Evolutionary conservation across 495 filamentous ascomycete species (phyloP).

Genomic region (Penicillium waksmanii): DNA sequence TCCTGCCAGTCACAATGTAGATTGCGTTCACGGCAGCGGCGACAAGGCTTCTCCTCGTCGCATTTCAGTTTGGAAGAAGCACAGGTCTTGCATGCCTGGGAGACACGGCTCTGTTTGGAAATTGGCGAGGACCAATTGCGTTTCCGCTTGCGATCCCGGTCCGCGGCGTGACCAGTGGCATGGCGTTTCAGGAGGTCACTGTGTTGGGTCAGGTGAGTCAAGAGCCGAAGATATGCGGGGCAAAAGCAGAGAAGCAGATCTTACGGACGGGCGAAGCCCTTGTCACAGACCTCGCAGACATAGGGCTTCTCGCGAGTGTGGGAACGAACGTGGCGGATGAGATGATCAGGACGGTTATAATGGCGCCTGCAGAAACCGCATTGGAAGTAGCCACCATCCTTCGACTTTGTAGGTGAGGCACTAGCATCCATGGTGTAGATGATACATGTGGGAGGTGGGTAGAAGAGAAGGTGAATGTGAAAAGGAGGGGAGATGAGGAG

Average conservation of each 20-base stretch:
- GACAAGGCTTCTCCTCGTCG: conserved; percentile 54
- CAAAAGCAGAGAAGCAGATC: conserved; percentile 4
- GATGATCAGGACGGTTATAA: conserved; percentile 59
- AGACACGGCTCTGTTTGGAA: conserved; percentile 54
- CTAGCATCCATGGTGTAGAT: not conserved
- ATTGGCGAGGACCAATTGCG: conserved; percentile 39
- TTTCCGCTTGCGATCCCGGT: conserved; percentile 46
- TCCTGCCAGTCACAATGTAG: conserved; percentile 50
- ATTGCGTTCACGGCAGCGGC: conserved; percentile 50
- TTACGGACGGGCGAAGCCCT: conserved; percentile 56
- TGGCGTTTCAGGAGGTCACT: conserved; percentile 59
- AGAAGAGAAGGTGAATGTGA: not conserved
- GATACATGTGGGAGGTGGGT: not conserved
- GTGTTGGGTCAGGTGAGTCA: not conserved
- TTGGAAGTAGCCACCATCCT: conserved; percentile 47
- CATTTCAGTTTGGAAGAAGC: conserved; percentile 59
- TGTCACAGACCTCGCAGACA: conserved; percentile 50
- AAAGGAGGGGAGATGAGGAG: not conserved
- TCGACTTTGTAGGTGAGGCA: conserved; percentile 24
- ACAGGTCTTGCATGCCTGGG: conserved; percentile 57
- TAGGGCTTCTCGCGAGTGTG: conserved; percentile 62
- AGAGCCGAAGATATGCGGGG: no score
- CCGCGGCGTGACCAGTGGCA: conserved; percentile 52
- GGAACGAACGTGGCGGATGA: conserved; percentile 60
- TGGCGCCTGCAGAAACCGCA: conserved; percentile 57